A percentile compares a stretch with the other conserved stretches of the same genome.
These are phyloP conservation scores for Diversispora epigaea DNA, from an alignment of 192 early-diverging fungal species.

Conservation along the genomic window DNA sequence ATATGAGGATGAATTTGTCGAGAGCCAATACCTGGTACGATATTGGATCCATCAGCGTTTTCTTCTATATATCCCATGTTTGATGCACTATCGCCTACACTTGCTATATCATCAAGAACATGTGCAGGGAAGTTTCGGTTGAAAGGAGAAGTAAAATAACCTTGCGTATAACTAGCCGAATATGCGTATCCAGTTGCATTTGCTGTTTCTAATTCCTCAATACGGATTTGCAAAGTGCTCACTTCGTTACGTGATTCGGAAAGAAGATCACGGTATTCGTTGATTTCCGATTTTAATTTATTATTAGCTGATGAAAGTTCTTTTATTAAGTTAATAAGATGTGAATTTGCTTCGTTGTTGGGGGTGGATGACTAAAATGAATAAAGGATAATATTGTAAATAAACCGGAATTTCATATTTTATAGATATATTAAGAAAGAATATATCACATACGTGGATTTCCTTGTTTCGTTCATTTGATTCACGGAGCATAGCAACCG, in stretches of 20 bases:
- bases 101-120: slow-evolving; percentile 11
- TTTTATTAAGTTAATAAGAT: slow-evolving; percentile 55
- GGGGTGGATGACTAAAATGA: not conserved
- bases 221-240: slow-evolving; percentile 39
- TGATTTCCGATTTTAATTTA: slow-evolving; percentile 47
- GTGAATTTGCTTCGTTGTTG: slow-evolving; percentile 41
- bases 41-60: not conserved
- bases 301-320: slow-evolving; percentile 56
- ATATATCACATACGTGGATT: not conserved
- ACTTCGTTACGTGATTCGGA: slow-evolving; percentile 50
- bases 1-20: slow-evolving; percentile 20
- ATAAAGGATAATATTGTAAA: not conserved
- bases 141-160: not conserved
- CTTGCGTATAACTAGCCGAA: slow-evolving; percentile 11
- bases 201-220: slow-evolving; percentile 47
- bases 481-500: slow-evolving; percentile 28
- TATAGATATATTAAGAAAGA: not conserved
- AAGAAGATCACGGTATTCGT: slow-evolving; percentile 50
- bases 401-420: not conserved
- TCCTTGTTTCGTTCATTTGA: slow-evolving; percentile 1
- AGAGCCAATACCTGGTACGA: not conserved
- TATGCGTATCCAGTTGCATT: slow-evolving; percentile 13
- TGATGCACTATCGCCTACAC: not conserved
- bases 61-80: not conserved
- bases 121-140: slow-evolving; percentile 15